Conservation (phyloP, 73 alveolate genomes). For the Diophrys sp. region DNA sequence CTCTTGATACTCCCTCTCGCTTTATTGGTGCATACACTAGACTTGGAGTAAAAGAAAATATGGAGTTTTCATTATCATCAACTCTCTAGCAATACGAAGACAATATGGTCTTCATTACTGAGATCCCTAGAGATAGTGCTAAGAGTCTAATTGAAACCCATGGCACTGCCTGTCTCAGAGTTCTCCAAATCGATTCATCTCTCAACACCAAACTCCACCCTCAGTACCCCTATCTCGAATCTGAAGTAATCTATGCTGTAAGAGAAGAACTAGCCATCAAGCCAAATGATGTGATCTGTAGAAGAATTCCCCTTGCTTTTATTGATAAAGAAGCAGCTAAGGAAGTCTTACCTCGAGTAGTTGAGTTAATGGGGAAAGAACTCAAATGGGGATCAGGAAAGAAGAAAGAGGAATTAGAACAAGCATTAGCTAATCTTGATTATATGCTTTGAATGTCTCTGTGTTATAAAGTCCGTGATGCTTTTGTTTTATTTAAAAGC, state of each 20-base stretch:
- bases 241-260: slow-evolving; percentile 52
- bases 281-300: slow-evolving; percentile 63
- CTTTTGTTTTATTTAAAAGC: no score
- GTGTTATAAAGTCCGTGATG: no score
- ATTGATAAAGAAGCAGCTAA: slow-evolving; percentile 25
- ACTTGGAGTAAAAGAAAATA: slow-evolving; percentile 5
- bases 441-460: slow-evolving; percentile 7
- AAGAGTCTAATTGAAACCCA: slow-evolving; percentile 28
- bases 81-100: slow-evolving; percentile 27
- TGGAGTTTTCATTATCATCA: background rate
- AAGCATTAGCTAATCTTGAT: slow-evolving; percentile 27
- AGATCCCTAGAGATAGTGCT: slow-evolving; percentile 44
- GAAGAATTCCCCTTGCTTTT: slow-evolving; percentile 55
- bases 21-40: slow-evolving; percentile 41
- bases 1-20: background rate
- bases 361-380: slow-evolving; percentile 63
- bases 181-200: slow-evolving; percentile 12
- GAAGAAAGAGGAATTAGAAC: slow-evolving; percentile 39
- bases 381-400: slow-evolving; percentile 42
- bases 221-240: slow-evolving; percentile 38
- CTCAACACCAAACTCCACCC: slow-evolving; percentile 41
- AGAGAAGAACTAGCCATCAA: slow-evolving; percentile 56
- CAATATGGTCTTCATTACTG: slow-evolving; percentile 35
- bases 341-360: slow-evolving; percentile 39
- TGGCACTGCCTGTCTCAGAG: slow-evolving; percentile 50